These are phyloP conservation scores for Leishmania major DNA, from an alignment of 208 protist genomes.

Conservation along the genomic window DNA sequence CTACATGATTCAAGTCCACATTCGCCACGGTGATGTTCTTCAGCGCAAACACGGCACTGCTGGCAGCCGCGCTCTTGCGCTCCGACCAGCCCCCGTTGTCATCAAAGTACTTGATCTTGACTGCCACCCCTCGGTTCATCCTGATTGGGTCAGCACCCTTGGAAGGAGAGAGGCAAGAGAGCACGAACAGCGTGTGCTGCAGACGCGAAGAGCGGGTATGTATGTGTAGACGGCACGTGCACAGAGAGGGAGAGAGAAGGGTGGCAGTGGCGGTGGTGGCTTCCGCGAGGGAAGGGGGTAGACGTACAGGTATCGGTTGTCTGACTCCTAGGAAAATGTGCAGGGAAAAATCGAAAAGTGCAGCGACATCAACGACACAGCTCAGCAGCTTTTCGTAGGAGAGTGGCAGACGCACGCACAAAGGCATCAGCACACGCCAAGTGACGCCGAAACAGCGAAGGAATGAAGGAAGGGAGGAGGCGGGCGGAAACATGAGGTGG, in stretches of 20 bases:
- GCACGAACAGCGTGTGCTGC: background rate
- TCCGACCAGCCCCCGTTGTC: conserved; percentile 71
- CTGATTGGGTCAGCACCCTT: background rate
- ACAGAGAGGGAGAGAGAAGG: background rate
- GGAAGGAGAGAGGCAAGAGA: background rate
- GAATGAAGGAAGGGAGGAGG: background rate
- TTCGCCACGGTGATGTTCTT: conserved; percentile 68
- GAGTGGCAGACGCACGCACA: background rate
- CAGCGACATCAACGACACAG: background rate
- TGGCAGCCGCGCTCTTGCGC: conserved; percentile 30
- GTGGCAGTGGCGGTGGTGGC: background rate
- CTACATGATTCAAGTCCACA: conserved; percentile 56
- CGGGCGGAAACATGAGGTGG: background rate
- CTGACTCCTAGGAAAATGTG: background rate
- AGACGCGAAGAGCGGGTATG: background rate
- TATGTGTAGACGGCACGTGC: background rate
- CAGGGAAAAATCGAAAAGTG: background rate
- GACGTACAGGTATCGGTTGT: background rate
- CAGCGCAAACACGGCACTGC: conserved; percentile 20
- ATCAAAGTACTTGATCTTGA: conserved; percentile 79
- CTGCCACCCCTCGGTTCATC: conserved; percentile 26
- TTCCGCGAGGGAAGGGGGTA: background rate
- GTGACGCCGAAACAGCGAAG: background rate
- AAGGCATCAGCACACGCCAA: background rate
- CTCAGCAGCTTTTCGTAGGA: background rate